A percentile compares a stretch with the other conserved stretches of the same genome.
Conservation (phyloP, 768 basidiomycete species). For the Amanita inopinata region DNA sequence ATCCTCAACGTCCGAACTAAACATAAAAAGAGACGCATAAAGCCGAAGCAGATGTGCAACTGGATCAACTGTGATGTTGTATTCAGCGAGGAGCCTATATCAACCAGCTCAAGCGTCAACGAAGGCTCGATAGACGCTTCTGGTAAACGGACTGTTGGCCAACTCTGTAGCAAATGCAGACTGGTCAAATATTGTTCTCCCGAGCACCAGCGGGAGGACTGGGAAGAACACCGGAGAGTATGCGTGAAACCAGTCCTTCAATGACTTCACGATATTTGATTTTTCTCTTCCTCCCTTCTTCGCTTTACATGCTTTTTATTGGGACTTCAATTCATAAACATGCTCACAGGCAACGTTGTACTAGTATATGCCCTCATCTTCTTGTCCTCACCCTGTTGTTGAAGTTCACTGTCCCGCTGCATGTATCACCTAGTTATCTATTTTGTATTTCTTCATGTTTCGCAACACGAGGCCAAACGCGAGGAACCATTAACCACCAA, state of each 20-base stretch:
- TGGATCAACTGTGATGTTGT: slow-evolving; percentile 68
- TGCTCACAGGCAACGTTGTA: slow-evolving; percentile 2
- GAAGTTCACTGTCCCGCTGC: slow-evolving; percentile 1
- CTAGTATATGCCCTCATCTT: slow-evolving; percentile 2
- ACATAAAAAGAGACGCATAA: slow-evolving; percentile 39
- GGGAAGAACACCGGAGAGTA: slow-evolving; percentile 70
- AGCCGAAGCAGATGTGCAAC: slow-evolving; percentile 64
- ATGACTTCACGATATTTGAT: background rate
- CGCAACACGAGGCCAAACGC: background rate
- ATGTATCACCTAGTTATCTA: slow-evolving; percentile 5
- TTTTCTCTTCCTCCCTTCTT: background rate
- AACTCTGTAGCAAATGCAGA: slow-evolving; percentile 69
- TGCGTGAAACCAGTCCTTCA: slow-evolving; percentile 25
- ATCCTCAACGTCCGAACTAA: slow-evolving; percentile 57
- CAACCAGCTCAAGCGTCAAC: slow-evolving; percentile 33
- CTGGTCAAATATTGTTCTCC: slow-evolving; percentile 71
- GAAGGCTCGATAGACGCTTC: slow-evolving; percentile 20
- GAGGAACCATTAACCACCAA: too few relatives aligned
- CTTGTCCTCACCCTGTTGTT: background rate
- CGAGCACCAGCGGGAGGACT: slow-evolving; percentile 67
- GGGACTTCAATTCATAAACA: background rate
- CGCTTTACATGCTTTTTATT: background rate
- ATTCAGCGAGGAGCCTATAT: slow-evolving; percentile 37
- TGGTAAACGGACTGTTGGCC: slow-evolving; percentile 30
- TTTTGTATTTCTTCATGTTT: background rate